Evolutionary conservation across 2,329 filamentous ascomycete genomes (phyloP), one percentile per base, ranked within the genome.

Genomic region (Cordyceps fumosorosea): DNA sequence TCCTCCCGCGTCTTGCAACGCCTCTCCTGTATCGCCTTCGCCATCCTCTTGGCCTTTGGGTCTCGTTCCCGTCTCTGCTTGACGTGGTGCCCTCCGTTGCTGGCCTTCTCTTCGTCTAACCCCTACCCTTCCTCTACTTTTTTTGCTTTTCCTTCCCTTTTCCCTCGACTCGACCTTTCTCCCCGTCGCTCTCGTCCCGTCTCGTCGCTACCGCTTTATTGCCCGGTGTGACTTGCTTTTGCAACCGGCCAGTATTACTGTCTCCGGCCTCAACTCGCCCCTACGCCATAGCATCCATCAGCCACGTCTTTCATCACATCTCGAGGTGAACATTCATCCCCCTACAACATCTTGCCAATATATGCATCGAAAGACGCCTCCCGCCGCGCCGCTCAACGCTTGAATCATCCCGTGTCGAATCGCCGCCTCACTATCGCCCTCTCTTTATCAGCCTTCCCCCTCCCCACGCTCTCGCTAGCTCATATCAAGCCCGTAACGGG

Each of bases 131-230:
- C 34, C 24, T 45, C 44, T 51, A 6, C 22, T 44, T 62, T 34
- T 45, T 51, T 56, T 62, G 32, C 52, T 62, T 62, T 56, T 62
- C 34, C 16, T 60, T 18, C 26, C 24, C 10, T 60, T n/a, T 20
- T 55, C 37, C 22, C 18, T 55, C 26, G 59, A 42, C n/a, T 34
- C 22, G n/a, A 20, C 37, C 24, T 26, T 32, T 44, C 50, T 29
- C 44, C 54, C 42, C 32, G 10, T 56, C 57, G n/a, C 34, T 40
- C 24, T 14, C 12, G 11, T 32, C 50, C 37, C 24, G 20, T 18
- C 26, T 22, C 26, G 42, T 44, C 29, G 34, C 53, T 56, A 10
- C 18, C 53, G 22, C 57, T 37, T 29, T 29, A 26, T 51, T 24
- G 55, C 53, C 56, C 22, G 22, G 20, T 47, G 34, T 22, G 34